phyloP scores from a whole-genome alignment of 768 basidiomycete genomes.

The Baorangia bicolor region DNA sequence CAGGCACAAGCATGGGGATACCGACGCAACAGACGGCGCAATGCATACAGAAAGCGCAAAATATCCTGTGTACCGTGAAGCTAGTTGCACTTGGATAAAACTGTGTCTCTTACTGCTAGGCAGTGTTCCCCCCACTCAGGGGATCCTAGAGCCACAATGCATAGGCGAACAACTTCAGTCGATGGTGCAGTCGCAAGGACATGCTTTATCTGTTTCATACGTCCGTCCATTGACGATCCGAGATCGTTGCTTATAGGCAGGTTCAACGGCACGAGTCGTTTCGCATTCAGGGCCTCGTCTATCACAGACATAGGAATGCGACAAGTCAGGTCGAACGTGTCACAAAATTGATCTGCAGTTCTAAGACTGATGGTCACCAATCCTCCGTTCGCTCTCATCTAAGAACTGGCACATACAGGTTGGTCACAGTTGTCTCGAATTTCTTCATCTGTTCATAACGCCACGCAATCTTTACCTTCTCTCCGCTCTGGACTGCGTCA shows the following conservation, averaged over 20 bases:
- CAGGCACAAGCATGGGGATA: slow-evolving; percentile 64
- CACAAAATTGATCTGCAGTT: slow-evolving; percentile 61
- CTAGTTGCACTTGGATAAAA: background rate
- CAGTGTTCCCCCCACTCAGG: slow-evolving; percentile 67
- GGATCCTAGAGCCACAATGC: slow-evolving; percentile 61
- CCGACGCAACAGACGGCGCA: slow-evolving; percentile 60
- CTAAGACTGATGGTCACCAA: slow-evolving; percentile 32
- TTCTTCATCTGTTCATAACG: slow-evolving; percentile 92
- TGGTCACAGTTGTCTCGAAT: slow-evolving; percentile 81
- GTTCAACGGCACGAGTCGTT: slow-evolving; percentile 38
- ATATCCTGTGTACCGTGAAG: slow-evolving; percentile 49
- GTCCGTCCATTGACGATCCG: slow-evolving; percentile 19
- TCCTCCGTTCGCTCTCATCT: background rate
- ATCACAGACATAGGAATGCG: slow-evolving; percentile 54
- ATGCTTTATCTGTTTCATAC: slow-evolving; percentile 32
- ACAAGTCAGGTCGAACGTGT: slow-evolving; percentile 69
- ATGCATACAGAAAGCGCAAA: slow-evolving; percentile 65
- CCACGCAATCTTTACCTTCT: slow-evolving; percentile 94
- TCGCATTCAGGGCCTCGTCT: slow-evolving; percentile 41
- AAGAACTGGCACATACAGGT: slow-evolving; percentile 44
- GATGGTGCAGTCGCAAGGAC: slow-evolving; percentile 28
- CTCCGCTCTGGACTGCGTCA: slow-evolving; percentile 38
- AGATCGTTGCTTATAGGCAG: slow-evolving; percentile 13
- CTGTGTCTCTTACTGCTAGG: slow-evolving; percentile 44
- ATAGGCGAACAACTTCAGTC: slow-evolving; percentile 52